These are phyloP conservation scores for Aphanomyces stellatus DNA, from an alignment of 352 stramenopile species.

Conservation along the genomic window DNA sequence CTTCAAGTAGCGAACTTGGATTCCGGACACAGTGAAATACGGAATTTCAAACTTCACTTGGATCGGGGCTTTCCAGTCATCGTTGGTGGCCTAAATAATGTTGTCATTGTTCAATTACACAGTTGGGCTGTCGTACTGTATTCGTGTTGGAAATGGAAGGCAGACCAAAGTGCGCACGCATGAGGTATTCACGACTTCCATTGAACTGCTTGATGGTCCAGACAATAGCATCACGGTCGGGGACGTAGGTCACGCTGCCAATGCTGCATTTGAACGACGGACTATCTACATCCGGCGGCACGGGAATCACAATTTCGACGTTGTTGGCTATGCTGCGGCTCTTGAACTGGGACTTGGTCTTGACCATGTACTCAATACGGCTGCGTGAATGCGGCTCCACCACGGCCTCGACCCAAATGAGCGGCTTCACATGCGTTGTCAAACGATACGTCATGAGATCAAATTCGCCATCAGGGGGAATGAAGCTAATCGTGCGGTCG, in stretches of 20 bases:
- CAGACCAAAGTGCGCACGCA: slow-evolving; percentile 98
- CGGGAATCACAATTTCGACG: slow-evolving; percentile 99
- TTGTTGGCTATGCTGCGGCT: slow-evolving; percentile 97
- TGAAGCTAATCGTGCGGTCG: slow-evolving; percentile 99
- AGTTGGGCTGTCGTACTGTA: slow-evolving; percentile 12
- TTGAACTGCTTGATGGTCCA: slow-evolving; percentile 99
- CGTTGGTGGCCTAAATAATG: slow-evolving; percentile 25
- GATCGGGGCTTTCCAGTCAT: slow-evolving; percentile 88
- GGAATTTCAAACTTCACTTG: slow-evolving; percentile 96
- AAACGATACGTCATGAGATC: slow-evolving; percentile 99
- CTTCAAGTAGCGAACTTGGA: slow-evolving; percentile 99
- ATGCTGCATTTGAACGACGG: slow-evolving; percentile 98
- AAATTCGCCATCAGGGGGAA: slow-evolving; percentile 99
- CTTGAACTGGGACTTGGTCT: slow-evolving; percentile 99
- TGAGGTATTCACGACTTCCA: slow-evolving; percentile 97
- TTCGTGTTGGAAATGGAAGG: slow-evolving; percentile 91
- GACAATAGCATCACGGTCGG: slow-evolving; percentile 96
- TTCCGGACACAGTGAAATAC: slow-evolving; percentile 94
- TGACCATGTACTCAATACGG: slow-evolving; percentile 98
- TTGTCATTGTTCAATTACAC: neutral
- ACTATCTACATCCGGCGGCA: slow-evolving; percentile 97
- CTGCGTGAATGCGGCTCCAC: slow-evolving; percentile 96
- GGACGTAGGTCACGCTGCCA: slow-evolving; percentile 97
- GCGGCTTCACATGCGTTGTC: slow-evolving; percentile 97
- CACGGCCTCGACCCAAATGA: slow-evolving; percentile 98